Evolutionary conservation across 2,329 filamentous ascomycete genomes (phyloP).

Genomic region (Cordyceps fumosorosea): DNA sequence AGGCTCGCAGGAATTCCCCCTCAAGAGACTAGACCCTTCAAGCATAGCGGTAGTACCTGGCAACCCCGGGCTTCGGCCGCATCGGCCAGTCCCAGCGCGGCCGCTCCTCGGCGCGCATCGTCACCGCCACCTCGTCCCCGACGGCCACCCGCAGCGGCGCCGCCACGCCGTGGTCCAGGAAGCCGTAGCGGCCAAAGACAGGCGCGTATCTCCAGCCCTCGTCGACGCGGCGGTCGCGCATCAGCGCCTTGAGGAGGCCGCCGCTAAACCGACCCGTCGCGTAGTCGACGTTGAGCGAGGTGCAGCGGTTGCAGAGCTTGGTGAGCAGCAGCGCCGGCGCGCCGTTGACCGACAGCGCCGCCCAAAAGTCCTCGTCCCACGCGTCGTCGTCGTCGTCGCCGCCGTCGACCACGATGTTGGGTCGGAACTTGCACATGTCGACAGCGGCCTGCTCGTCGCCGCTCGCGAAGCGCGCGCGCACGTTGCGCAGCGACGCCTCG

Average conservation of each 20-base stretch:
- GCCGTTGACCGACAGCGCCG: conserved; percentile 43
- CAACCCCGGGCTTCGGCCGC: conserved; percentile 13
- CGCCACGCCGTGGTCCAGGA: conserved; percentile 34
- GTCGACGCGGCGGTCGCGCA: conserved; percentile 65
- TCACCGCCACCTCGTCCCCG: conserved; percentile 50
- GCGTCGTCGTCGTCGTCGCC: conserved; percentile 36
- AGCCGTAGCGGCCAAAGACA: conserved; percentile 68
- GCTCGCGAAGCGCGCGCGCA: conserved; percentile 49
- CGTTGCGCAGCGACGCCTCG: conserved; percentile 60
- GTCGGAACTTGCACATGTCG: conserved; percentile 64
- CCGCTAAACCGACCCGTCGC: conserved; percentile 52
- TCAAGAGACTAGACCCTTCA: no score
- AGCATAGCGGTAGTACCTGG: conserved; percentile 21
- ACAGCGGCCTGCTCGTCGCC: conserved; percentile 30
- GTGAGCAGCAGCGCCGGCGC: conserved; percentile 48
- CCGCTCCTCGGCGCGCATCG: conserved; percentile 41
- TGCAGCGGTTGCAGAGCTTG: conserved; percentile 63
- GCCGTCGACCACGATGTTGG: conserved; percentile 64
- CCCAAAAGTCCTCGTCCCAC: conserved; percentile 71
- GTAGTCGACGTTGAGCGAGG: conserved; percentile 67
- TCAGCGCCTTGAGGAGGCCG: conserved; percentile 61
- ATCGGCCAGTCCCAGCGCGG: conserved; percentile 48
- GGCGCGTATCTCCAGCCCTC: conserved; percentile 60
- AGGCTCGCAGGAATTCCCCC: no score
- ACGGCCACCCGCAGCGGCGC: conserved; percentile 35